These are phyloP conservation scores for Schoenoplectus triqueter DNA, from an alignment of 202 grass and related monocot genomes.

Conservation along the genomic window DNA sequence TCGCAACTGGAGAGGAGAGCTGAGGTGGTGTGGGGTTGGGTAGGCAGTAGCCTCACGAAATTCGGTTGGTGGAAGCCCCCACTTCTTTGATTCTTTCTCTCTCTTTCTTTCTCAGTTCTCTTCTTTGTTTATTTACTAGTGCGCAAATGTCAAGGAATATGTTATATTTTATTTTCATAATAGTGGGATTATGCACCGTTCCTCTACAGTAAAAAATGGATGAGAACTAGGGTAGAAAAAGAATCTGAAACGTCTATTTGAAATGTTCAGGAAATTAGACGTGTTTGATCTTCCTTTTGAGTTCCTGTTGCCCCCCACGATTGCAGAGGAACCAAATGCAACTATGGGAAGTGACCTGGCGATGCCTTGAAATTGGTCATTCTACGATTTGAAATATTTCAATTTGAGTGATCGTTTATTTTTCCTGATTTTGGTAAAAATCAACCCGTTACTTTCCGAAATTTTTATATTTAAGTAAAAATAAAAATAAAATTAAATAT, in stretches of 20 bases:
- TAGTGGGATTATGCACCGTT: background rate
- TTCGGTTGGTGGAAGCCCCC: constrained; percentile 36
- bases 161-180: background rate
- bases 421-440: too few species aligned
- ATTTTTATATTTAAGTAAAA: too few species aligned
- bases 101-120: background rate
- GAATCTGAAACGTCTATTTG: background rate
- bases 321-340: background rate
- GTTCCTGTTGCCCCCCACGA: background rate
- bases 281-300: background rate
- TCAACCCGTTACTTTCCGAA: too few species aligned
- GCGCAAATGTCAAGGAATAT: background rate
- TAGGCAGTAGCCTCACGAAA: constrained; percentile 7
- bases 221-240: background rate
- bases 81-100: background rate
- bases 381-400: background rate
- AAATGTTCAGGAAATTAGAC: background rate
- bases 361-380: background rate
- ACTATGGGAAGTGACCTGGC: constrained; percentile 15
- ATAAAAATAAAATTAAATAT: too few species aligned
- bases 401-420: too few species aligned
- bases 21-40: background rate
- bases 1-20: constrained; percentile 17
- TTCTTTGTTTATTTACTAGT: background rate
- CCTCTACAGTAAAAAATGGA: background rate